A percentile compares a stretch with the other conserved stretches of the same genome.
phyloP scores from a whole-genome alignment of 164 flowering plant genomes.

The Protea cynaroides region DNA sequence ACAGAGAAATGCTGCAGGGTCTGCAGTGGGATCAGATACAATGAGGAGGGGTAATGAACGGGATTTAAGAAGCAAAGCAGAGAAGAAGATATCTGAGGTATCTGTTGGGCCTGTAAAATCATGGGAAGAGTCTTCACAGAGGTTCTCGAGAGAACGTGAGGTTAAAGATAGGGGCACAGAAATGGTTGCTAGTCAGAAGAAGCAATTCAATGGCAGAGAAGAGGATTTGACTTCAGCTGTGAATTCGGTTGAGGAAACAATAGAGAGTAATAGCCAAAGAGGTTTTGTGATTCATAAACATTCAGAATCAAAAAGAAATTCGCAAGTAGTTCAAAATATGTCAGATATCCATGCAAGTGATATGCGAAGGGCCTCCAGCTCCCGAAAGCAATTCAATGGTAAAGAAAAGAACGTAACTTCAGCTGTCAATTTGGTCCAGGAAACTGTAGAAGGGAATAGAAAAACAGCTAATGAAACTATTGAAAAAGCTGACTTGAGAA shows the following conservation, averaged over 20 bases:
- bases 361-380: constrained; percentile 17
- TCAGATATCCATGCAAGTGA: constrained; percentile 14
- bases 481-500: constrained; percentile 16
- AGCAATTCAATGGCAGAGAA: constrained; percentile 15
- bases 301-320: constrained; percentile 23
- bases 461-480: constrained; percentile 1
- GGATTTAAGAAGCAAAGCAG: constrained; percentile 44
- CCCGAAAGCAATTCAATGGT: constrained; percentile 19
- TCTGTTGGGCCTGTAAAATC: constrained; percentile 24
- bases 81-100: constrained; percentile 40
- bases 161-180: constrained; percentile 11
- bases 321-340: constrained; percentile 16
- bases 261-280: constrained; percentile 18
- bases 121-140: constrained; percentile 15
- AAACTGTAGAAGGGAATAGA: constrained; percentile 20
- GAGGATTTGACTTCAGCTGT: constrained; percentile 10
- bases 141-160: constrained; percentile 13
- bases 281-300: constrained; percentile 11
- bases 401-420: constrained; percentile 23
- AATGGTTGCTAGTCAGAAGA: constrained; percentile 25
- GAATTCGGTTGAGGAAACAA: constrained; percentile 21
- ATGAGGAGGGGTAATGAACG: constrained; percentile 20
- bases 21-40: constrained; percentile 1
- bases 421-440: constrained; percentile 12
- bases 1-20: constrained; percentile 8